phyloP scores from a whole-genome alignment of 2,329 filamentous ascomycete species.

The Penicillium sp. region DNA sequence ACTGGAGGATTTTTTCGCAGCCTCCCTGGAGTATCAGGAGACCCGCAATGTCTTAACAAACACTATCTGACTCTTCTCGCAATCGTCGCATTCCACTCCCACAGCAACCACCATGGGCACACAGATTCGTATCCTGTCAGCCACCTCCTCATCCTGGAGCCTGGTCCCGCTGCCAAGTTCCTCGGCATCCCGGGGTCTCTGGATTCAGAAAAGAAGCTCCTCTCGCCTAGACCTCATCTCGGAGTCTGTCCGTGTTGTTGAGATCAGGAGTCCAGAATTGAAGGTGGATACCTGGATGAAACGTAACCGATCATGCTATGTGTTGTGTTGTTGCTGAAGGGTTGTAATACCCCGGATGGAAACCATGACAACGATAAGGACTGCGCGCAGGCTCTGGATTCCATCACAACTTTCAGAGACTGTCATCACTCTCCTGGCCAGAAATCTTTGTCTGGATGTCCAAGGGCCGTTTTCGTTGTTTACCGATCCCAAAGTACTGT shows the following conservation, averaged over 20 bases:
- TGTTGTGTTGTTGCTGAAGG: background rate
- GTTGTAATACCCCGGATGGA: too few relatives aligned
- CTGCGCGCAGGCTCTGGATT: too few relatives aligned
- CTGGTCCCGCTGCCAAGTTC: background rate
- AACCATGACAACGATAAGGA: too few relatives aligned
- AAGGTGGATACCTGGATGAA: background rate
- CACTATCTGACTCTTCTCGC: background rate
- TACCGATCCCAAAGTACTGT: too few relatives aligned
- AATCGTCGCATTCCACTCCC: background rate
- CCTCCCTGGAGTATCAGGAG: too few relatives aligned
- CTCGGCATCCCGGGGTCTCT: slow-evolving; percentile 6
- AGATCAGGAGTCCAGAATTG: background rate
- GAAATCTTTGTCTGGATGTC: too few relatives aligned
- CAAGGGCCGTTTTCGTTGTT: too few relatives aligned
- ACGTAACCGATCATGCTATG: background rate
- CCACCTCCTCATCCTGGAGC: background rate
- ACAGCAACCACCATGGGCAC: background rate
- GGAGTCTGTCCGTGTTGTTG: slow-evolving; percentile 1
- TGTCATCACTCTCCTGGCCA: too few relatives aligned
- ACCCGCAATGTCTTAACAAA: background rate
- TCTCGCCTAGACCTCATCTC: background rate
- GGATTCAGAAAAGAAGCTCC: background rate
- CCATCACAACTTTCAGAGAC: too few relatives aligned
- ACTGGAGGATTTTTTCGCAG: background rate
- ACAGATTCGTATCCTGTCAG: background rate